Base-by-base conservation (phyloP, 2,329 filamentous ascomycete species). In the Botrytis porri region DNA sequence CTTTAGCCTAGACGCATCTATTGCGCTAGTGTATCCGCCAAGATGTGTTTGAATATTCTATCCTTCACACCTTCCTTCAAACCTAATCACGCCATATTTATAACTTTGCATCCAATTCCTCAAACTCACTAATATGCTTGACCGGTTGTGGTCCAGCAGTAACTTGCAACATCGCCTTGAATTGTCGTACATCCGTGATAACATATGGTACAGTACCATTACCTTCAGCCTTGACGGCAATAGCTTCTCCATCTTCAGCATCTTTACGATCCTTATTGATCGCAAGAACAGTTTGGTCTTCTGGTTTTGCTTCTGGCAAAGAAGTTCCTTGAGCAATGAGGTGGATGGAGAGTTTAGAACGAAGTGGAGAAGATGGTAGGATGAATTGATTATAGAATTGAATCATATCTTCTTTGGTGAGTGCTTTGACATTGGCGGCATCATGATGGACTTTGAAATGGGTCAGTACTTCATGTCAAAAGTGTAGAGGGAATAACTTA, bases 281-380 rank as follows among this genome's bases (percentile, higher is more conserved):
- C 18, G 77, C 76, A n/a, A 80, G 63, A 29, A 69, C 81, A 76
- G 80, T 80, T 32, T 77, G 78, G 54, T 79, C 85, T 73, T 79
- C 84, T 79, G 82, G 67, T 51, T 75, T 77, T 48, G 79, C 80
- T 41, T 86, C 85, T 69, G 84, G 37, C 25, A 45, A 43, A 12
- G 76, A 83, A 4, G 88, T 87, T 39, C 62, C 63, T 79, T 95
- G 93, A 0, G 95, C 95, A 72, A 92, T 88, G 37, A 98, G 85
- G 80, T 98, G 92, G 25, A 98, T 89, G 0, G 93, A 90, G 10
- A 97, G 83, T 80, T 98, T 97, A n/a, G 94, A 90, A 66, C 96
- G 89, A 0, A 84, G 85, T 0, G 87, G 83, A 4, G 95, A 98
- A 1, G 86, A 83, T 0, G 95, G 94, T 74, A 90, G 87, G 77